Evolutionary conservation across 371 early-diverging fungal species (phyloP), one percentile per base, ranked within the genome.

Genomic region (Apophysomyces trapeziformis): DNA sequence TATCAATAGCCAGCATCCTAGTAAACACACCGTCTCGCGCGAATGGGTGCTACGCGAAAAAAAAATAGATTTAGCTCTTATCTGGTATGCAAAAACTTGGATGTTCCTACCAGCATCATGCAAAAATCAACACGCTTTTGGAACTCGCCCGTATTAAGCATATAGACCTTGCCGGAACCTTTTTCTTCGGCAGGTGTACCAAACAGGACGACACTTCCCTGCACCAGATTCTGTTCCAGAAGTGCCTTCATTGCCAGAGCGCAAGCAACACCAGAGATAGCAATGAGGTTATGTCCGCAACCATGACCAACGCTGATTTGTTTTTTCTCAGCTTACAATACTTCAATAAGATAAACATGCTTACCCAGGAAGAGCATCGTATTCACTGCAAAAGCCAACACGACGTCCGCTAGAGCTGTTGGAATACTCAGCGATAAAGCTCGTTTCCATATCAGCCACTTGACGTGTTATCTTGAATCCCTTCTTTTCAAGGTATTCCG

Each of bases 101-200:
- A 44, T 44, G 0, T 5, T 59, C 78, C 79, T 41, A 87, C 85
- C 14, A 90, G 71, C 93, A 95, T 93, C 85, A 93, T 80, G 58
- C 86, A 80, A 5, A 90, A 74, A 66, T 93, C 93, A 1, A 84
- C 82, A 11, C 67, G 63, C 16, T 73, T 76, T 16, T 89, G 70
- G 62, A 93, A 85, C 9, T 85, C 87, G 4, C 88, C 89, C 2
- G 72, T 57, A 13, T 89, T 65, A 32, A 90, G 73, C 82, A 95
- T 84, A 2, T 66, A 68, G 47, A 90, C 85, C 68, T 95, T 95
- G 37, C 59, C 94, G 38, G 88, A 88, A 0, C 73, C 72, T 0
- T 80, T 77, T 72, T 94, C 92, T 71, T 94, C 94, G 5, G 91
- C 93, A 5, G 95, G 94, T 2, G 92, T 92, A 18, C 93, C 95